Evolutionary conservation across 768 basidiomycete species (phyloP).

Genomic region (Collybia sp.): DNA sequence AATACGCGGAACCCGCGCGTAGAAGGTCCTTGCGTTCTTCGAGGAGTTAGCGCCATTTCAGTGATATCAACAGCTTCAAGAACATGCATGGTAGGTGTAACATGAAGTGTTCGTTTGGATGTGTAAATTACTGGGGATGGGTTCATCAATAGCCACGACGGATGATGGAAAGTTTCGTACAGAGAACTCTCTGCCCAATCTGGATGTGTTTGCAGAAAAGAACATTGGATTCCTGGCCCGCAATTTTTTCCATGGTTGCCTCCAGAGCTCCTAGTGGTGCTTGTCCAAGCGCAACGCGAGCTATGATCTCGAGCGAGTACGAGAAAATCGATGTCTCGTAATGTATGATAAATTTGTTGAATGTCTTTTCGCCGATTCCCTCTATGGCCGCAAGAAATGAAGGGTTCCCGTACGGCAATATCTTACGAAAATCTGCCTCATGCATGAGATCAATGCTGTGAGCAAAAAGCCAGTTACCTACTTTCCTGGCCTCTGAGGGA

Average conservation of each 20-base stretch:
- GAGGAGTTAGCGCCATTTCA: conserved; percentile 29
- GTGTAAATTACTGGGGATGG: conserved; percentile 58
- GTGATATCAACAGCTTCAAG: conserved; percentile 48
- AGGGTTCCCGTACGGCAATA: conserved; percentile 46
- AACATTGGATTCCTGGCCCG: conserved; percentile 48
- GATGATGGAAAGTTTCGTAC: conserved; percentile 31
- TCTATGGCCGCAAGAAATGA: conserved; percentile 55
- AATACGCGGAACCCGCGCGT: conserved; percentile 51
- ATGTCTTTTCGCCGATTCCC: conserved; percentile 31
- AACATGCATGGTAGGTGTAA: conserved; percentile 47
- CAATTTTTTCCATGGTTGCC: conserved; percentile 58
- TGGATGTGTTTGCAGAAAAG: conserved; percentile 57
- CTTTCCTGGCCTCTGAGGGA: conserved; percentile 51
- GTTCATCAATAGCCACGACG: neutral
- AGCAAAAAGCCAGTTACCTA: conserved; percentile 21
- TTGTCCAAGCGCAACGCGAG: conserved; percentile 49
- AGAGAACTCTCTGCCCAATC: conserved; percentile 47
- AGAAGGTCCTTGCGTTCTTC: conserved; percentile 22
- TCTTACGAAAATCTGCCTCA: conserved; percentile 49
- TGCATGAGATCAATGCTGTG: neutral
- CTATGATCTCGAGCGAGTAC: conserved; percentile 71
- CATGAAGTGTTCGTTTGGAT: conserved; percentile 55
- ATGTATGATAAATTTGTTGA: conserved; percentile 68
- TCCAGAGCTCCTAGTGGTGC: conserved; percentile 41
- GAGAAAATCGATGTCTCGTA: conserved; percentile 51